Conservation (phyloP, 192 early-diverging fungal genomes). For the Borealophlyctis nickersoniae region DNA sequence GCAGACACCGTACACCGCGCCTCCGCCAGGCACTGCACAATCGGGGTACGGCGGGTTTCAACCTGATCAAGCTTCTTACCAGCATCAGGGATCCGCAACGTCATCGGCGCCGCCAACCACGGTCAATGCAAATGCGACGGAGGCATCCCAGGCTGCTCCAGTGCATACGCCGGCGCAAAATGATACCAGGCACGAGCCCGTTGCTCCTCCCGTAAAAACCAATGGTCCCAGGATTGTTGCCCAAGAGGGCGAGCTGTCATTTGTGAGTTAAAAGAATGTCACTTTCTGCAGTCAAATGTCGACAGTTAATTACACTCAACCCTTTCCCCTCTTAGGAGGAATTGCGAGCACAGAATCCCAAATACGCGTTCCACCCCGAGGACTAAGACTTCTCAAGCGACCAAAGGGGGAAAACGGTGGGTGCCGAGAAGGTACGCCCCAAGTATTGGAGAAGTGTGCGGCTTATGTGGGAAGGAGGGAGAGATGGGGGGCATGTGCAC, state of each 20-base stretch:
- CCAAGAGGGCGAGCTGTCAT: constrained; percentile 39
- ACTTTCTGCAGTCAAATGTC: constrained; percentile 3
- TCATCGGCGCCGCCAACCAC: neutral
- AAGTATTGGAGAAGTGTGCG: no score
- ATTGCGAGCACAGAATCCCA: constrained; percentile 26
- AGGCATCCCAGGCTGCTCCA: neutral
- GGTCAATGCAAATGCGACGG: constrained; percentile 13
- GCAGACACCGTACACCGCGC: neutral
- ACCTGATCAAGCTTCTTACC: neutral
- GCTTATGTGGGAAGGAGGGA: no score
- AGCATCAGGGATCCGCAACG: no score
- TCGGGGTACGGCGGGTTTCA: constrained; percentile 4
- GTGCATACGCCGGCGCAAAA: neutral
- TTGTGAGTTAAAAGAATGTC: constrained; percentile 23
- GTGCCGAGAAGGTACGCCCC: no score
- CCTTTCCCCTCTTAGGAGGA: constrained; percentile 26
- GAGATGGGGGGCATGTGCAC: no score
- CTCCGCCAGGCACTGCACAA: neutral
- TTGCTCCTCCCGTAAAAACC: constrained; percentile 13
- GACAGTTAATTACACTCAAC: constrained; percentile 1
- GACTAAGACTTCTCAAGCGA: no score
- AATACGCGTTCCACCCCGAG: constrained; percentile 27
- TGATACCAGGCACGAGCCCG: constrained; percentile 8
- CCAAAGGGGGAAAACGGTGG: no score
- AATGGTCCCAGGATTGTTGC: constrained; percentile 22